Evolutionary conservation across 768 basidiomycete species (phyloP), one percentile per base, ranked within the genome.

Genomic region (Cyclocybe cylindracea): DNA sequence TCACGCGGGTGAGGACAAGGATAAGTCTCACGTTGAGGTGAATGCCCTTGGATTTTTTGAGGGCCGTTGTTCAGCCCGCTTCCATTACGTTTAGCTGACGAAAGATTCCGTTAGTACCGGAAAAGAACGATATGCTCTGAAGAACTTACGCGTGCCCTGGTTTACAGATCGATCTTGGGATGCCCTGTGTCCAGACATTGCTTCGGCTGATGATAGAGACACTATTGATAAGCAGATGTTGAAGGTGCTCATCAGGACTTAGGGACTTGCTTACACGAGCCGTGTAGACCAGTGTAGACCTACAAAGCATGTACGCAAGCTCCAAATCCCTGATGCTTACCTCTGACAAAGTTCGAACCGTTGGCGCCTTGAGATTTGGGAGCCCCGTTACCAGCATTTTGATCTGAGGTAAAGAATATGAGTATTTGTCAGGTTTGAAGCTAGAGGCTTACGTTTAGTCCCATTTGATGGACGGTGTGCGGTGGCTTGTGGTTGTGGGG

Each of bases 291-390:
- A 39, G 53, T 49, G 41, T 48, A 54, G 53, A 46, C 46, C 46
- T 39, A 54, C 53, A 49, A 50, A 54, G 53, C 53, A 34, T 54
- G 53, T 54, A 49, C 43, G 42, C 53, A 54, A 54, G 53, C 43
- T 45, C 47, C 53, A 50, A 54, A 49, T 54, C 47, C 53, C 53
- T 44, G 53, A 54, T 49, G 53, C 53, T 54, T 50, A 54, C 53
- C 53, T 54, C 48, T 50, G 43, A 50, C 36, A 40, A 54, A 49
- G 53, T 50, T 54, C 48, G 42, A 54, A 49, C 41, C 42, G 37
- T 54, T 49, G 53, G 48, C 42, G 46, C 47, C 48, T 50, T 54
- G 53, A 49, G 42, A 44, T 54, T 50, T 54, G 41, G 53, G 48
- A 45, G 47, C 39, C 40, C 52, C 53, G 24, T 54, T 54, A 40